Base-by-base conservation (phyloP, 805 yeast species). In the Sungouiozyma intestinalis region DNA sequence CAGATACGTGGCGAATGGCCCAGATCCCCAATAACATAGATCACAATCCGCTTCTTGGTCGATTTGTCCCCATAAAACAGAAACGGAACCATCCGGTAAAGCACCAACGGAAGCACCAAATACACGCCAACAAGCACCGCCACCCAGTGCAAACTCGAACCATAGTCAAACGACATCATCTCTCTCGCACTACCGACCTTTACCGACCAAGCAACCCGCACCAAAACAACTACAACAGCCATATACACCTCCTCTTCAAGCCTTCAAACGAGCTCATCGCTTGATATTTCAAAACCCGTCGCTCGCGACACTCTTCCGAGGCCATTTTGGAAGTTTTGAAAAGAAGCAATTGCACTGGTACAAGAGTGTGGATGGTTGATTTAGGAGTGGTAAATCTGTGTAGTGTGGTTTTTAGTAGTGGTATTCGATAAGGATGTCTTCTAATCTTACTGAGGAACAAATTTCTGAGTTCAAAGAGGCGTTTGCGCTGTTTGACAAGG, bases 391-490 rank as follows among this genome's bases (percentile, higher is more conserved):
- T n/a, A n/a, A n/a, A n/a, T n/a, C n/a, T n/a, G n/a, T n/a, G n/a
- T n/a, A n/a, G n/a, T n/a, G n/a, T n/a, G n/a, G n/a, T n/a, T n/a
- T n/a, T n/a, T n/a, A n/a, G n/a, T n/a, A n/a, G n/a, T n/a, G n/a
- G n/a, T n/a, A n/a, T n/a, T n/a, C n/a, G n/a, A n/a, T n/a, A n/a
- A 43, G 20, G 17, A 58, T 58, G 64, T 58, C 61, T 18, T 53
- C 60, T 4, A 81, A 90, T 67, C 77, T 92, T 56, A 85, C 96
- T 35, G 94, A 90, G 63, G 94, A 86, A 66, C 98, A 92, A 69
- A 87, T 92, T 54, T 82, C 92, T 45, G 97, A 92, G 58, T 92
- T 92, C 69, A 87, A 86, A 66, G 98, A 92, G 71, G 98, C 98
- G 4, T 92, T 92, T 64, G 86, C 97, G 47, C 76, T 92, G 50